Conservation (phyloP, 73 alveolate genomes). For the Breviolum minutum region DNA sequence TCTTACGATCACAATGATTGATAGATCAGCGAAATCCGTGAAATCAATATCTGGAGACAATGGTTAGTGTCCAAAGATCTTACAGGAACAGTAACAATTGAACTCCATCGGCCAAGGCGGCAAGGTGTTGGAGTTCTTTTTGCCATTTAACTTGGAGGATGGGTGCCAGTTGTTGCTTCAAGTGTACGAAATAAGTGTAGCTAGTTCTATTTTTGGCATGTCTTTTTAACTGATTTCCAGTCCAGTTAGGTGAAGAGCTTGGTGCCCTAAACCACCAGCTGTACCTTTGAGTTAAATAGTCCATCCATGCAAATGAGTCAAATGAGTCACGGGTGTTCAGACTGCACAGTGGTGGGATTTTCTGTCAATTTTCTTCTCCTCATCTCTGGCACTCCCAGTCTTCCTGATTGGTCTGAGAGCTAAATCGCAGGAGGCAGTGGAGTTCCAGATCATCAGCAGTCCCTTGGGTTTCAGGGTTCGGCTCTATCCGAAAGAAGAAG, state of each 20-base stretch:
- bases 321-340: no score
- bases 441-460: constrained; percentile 82
- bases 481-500: constrained; percentile 65
- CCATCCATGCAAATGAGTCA: no score
- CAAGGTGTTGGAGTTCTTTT: constrained; percentile 61
- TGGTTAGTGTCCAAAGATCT: no score
- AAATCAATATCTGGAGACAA: no score
- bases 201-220: background rate
- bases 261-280: no score
- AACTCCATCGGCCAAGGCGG: constrained; percentile 41
- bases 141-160: constrained; percentile 76
- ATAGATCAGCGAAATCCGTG: no score
- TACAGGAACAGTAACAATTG: background rate
- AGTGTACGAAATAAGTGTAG: background rate
- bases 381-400: no score
- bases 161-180: no score
- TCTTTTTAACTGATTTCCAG: background rate
- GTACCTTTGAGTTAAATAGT: no score
- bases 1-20: no score
- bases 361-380: background rate
- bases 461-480: constrained; percentile 53
- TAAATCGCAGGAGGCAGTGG: background rate
- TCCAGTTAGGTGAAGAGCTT: no score
- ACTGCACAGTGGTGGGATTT: background rate
- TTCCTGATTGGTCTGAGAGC: no score